These are phyloP conservation scores for Yamadazyma sp. DNA, from an alignment of 1,139 yeast genomes.

Conservation along the genomic window DNA sequence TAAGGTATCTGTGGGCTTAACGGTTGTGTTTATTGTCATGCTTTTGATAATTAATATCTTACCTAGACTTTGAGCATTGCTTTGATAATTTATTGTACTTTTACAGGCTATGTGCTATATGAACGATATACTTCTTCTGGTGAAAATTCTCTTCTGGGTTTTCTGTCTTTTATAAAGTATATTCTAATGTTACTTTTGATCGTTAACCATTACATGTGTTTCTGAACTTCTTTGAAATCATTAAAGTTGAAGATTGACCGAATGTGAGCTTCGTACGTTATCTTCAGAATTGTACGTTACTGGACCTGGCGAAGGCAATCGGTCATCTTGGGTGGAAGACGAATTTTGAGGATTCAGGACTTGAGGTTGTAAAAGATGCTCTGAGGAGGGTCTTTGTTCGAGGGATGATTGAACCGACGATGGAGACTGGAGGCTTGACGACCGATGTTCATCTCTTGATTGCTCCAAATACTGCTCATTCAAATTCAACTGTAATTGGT, in stretches of 20 bases:
- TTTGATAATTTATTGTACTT: background rate
- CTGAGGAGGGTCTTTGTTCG: background rate
- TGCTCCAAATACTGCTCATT: constrained; percentile 12
- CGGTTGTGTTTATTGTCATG: constrained; percentile 29
- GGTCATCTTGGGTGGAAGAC: background rate
- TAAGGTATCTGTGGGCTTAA: constrained; percentile 26
- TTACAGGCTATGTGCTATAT: background rate
- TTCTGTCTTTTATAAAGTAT: constrained; percentile 1
- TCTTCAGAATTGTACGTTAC: background rate
- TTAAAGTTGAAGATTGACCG: constrained; percentile 1
- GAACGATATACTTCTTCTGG: background rate
- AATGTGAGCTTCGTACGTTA: background rate
- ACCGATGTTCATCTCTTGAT: constrained; percentile 5
- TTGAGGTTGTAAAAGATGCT: background rate
- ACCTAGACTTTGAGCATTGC: constrained; percentile 22
- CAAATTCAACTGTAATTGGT: constrained; percentile 12
- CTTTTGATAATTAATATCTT: constrained; percentile 26
- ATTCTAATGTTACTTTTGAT: constrained; percentile 2
- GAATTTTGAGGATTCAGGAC: background rate
- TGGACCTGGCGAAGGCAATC: background rate
- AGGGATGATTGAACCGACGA: constrained; percentile 1
- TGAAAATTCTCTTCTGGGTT: background rate
- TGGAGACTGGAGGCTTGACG: constrained; percentile 2
- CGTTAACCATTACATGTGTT: constrained; percentile 10
- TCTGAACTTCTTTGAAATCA: constrained; percentile 8